A percentile compares a stretch with the other conserved stretches of the same genome.
Evolutionary conservation across 441 rosid genomes (phyloP).

Genomic region (Raphanus hybrid): DNA sequence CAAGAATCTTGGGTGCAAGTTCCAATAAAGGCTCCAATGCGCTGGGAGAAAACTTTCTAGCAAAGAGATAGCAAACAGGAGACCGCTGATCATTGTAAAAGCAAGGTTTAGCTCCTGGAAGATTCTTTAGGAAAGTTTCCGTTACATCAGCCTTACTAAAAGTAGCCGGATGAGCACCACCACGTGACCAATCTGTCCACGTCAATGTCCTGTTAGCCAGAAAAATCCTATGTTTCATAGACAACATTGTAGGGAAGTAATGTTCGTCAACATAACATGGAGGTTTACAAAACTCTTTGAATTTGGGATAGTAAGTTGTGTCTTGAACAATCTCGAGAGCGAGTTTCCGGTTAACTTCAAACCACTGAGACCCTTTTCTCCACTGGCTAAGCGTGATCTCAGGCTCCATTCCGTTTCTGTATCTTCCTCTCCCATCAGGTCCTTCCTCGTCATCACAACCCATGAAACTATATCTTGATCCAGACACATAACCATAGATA

Average conservation of each 20-base stretch:
- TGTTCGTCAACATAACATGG: constrained; percentile 93
- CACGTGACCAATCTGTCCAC: constrained; percentile 93
- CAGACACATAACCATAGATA: constrained; percentile 61
- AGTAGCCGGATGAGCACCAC: constrained; percentile 92
- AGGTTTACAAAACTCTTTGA: constrained; percentile 71
- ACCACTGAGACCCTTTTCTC: constrained; percentile 99
- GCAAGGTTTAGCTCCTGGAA: constrained; percentile 53
- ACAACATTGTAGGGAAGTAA: constrained; percentile 88
- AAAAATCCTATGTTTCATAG: constrained; percentile 58
- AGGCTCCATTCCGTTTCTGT: constrained; percentile 59
- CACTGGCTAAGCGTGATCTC: constrained; percentile 74
- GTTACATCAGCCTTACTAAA: constrained; percentile 64
- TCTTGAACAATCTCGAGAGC: constrained; percentile 71
- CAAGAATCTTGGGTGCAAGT: constrained; percentile 60
- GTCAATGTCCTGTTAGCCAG: constrained; percentile 79
- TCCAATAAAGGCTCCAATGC: constrained; percentile 71
- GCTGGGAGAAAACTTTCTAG: constrained; percentile 86
- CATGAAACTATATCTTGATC: constrained; percentile 76
- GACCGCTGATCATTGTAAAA: constrained; percentile 61
- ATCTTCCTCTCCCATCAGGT: constrained; percentile 85
- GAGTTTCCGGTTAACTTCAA: constrained; percentile 70
- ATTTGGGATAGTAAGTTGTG: constrained; percentile 70
- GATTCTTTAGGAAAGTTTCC: constrained; percentile 51
- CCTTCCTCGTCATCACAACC: constrained; percentile 79
- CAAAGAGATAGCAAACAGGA: constrained; percentile 68